These are phyloP conservation scores for Cercospora brassicicola DNA, from an alignment of 2,329 filamentous ascomycete genomes.

Conservation along the genomic window DNA sequence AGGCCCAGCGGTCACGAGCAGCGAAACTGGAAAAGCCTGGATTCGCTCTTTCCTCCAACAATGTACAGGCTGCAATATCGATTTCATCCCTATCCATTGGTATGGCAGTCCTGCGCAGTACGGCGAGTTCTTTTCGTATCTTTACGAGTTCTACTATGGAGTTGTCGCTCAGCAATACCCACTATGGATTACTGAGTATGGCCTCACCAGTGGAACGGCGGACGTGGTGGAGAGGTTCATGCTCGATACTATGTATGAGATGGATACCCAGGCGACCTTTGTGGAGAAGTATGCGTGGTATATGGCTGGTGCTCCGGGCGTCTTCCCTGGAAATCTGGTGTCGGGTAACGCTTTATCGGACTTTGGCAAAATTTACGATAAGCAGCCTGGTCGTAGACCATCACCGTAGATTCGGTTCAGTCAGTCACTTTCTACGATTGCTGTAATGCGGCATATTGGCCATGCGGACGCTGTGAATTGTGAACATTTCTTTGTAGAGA, in stretches of 20 bases:
- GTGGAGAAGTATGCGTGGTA: constrained; percentile 7
- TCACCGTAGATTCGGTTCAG: background rate
- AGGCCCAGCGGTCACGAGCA: background rate
- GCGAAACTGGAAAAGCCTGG: background rate
- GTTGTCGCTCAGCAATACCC: background rate
- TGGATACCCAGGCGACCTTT: background rate
- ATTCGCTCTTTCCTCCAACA: background rate
- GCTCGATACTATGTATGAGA: background rate
- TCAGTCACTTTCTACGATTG: too few species aligned
- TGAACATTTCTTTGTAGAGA: background rate
- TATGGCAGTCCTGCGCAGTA: background rate
- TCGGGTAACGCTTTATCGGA: background rate
- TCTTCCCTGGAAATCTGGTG: constrained; percentile 1
- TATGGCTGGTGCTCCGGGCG: constrained; percentile 1
- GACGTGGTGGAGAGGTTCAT: background rate
- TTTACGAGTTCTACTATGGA: background rate
- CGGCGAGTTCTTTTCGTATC: background rate
- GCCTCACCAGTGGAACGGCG: background rate
- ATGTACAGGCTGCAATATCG: background rate
- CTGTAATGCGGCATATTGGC: background rate
- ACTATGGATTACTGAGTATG: background rate
- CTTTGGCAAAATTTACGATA: background rate
- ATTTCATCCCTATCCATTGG: constrained; percentile 2
- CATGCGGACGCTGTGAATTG: background rate
- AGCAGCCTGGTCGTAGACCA: constrained; percentile 1